Percentiles rank a stretch among this genome's conserved stretches.
Evolutionary conservation across 331 rosid genomes (phyloP).

Genomic region (Cydonia oblonga): DNA sequence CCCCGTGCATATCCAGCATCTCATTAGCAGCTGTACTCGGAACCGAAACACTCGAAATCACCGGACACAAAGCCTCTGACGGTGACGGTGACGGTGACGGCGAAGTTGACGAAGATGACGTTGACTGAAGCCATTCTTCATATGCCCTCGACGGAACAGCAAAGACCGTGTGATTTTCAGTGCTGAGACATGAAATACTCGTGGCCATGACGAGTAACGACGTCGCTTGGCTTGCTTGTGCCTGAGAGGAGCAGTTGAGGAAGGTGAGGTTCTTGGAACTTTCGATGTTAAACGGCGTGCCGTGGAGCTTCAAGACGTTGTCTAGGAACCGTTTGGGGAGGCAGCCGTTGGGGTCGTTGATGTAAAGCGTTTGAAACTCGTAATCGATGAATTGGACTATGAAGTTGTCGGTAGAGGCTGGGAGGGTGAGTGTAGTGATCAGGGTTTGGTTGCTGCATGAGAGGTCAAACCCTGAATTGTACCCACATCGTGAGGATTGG

Average conservation of each 20-base stretch:
- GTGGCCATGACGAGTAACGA: not conserved
- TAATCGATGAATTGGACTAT: constrained; percentile 19
- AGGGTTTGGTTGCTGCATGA: constrained; percentile 12
- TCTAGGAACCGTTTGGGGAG: constrained; percentile 16
- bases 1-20: constrained; percentile 13
- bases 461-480: constrained; percentile 16
- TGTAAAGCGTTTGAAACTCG: not conserved
- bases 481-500: not conserved
- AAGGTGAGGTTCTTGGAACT: constrained; percentile 8
- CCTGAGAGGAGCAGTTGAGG: constrained; percentile 19
- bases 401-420: constrained; percentile 7
- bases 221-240: not conserved
- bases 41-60: constrained; percentile 10
- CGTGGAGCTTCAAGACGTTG: not conserved
- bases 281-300: not conserved
- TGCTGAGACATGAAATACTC: constrained; percentile 15
- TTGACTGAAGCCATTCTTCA: not conserved
- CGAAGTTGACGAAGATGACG: not conserved
- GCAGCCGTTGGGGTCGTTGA: constrained; percentile 24
- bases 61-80: constrained; percentile 1
- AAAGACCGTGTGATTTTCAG: not conserved
- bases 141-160: not conserved
- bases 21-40: not conserved
- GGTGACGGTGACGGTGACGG: not conserved
- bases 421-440: constrained; percentile 13